phyloP scores from a whole-genome alignment of 108 stramenopile species.

The Skeletonema costatum region DNA sequence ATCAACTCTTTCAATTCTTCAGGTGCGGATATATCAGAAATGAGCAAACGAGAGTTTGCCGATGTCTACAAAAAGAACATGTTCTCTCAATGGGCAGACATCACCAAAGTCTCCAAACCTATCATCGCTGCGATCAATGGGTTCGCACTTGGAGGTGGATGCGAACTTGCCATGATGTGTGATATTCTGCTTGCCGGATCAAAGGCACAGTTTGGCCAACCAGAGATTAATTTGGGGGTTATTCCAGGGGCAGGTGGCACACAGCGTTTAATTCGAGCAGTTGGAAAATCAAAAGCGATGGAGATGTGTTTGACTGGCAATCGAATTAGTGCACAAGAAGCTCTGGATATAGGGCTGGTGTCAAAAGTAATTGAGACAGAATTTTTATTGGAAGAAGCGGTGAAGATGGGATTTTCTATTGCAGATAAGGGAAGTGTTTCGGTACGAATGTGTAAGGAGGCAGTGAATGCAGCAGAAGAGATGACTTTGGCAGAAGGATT shows the following conservation, averaged over 20 bases:
- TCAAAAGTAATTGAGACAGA: conserved; percentile 85
- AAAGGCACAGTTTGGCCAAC: conserved; percentile 92
- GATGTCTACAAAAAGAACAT: conserved; percentile 86
- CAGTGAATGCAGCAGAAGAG: conserved; percentile 97
- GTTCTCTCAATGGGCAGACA: conserved; percentile 92
- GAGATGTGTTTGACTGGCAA: conserved; percentile 96
- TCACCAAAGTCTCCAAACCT: conserved; percentile 84
- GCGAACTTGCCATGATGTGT: conserved; percentile 99
- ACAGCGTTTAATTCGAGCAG: conserved; percentile 92
- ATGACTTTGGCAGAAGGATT: conserved; percentile 90
- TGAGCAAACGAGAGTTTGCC: conserved; percentile 80
- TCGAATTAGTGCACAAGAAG: conserved; percentile 89
- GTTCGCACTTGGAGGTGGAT: conserved; percentile 97
- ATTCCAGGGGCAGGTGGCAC: conserved; percentile 97
- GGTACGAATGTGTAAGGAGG: conserved; percentile 92
- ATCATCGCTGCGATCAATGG: conserved; percentile 97
- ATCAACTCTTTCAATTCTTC: not conserved
- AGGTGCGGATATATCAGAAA: conserved; percentile 97
- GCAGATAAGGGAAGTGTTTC: conserved; percentile 88
- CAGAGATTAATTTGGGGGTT: conserved; percentile 97
- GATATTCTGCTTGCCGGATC: conserved; percentile 96
- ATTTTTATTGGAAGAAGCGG: conserved; percentile 81
- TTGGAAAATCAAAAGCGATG: conserved; percentile 99
- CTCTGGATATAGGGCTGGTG: conserved; percentile 89
- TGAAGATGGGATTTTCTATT: conserved; percentile 91